Evolutionary conservation across 2,329 filamentous ascomycete species (phyloP).

Genomic region (Colletotrichum sp.): DNA sequence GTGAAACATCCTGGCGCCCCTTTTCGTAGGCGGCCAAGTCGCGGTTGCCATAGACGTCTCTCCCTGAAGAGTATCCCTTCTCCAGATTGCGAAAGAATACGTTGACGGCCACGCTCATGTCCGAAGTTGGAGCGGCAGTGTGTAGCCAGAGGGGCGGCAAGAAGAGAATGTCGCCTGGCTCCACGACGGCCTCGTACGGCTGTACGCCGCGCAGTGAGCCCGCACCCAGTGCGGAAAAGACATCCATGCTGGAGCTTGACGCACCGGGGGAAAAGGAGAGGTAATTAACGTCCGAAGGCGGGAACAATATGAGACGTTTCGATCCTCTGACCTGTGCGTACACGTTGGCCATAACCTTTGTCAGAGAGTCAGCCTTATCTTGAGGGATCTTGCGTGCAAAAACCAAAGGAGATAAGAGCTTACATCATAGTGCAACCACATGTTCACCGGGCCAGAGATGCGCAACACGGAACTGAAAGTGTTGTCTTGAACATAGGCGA

Average conservation of each 20-base stretch:
- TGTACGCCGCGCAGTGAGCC: constrained; percentile 53
- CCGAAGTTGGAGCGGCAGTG: constrained; percentile 65
- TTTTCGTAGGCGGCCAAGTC: constrained; percentile 87
- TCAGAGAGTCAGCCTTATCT: background rate
- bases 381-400: background rate
- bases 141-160: constrained; percentile 87
- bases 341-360: constrained; percentile 82
- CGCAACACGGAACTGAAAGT: constrained; percentile 80
- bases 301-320: constrained; percentile 79
- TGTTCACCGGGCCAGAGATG: constrained; percentile 79
- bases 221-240: constrained; percentile 60
- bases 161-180: constrained; percentile 78
- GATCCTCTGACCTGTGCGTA: constrained; percentile 79
- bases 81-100: constrained; percentile 82
- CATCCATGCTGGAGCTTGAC: constrained; percentile 79
- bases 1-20: constrained; percentile 73
- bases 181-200: constrained; percentile 70
- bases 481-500: constrained; percentile 64
- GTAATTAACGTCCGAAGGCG: constrained; percentile 73
- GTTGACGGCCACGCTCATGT: constrained; percentile 81
- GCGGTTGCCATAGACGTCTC: constrained; percentile 87
- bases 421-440: constrained; percentile 92
- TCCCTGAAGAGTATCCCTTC: constrained; percentile 71
- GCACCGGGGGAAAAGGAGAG: constrained; percentile 77
- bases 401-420: background rate